These are phyloP conservation scores for Cladosporium sp. DNA, from an alignment of 2,329 filamentous ascomycete species.

Conservation along the genomic window DNA sequence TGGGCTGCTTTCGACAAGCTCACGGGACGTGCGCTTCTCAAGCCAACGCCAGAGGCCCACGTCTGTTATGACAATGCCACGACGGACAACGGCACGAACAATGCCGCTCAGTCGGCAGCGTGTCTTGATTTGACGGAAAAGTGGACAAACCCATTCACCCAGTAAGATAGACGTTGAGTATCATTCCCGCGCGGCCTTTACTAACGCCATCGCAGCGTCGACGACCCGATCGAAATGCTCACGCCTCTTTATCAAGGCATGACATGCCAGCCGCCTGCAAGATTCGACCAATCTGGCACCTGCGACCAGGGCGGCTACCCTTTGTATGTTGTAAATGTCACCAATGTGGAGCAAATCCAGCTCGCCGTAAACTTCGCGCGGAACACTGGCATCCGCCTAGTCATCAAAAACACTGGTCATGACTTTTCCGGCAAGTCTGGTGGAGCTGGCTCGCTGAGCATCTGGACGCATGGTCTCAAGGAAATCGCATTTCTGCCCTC, in stretches of 20 bases:
- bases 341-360: constrained; percentile 14
- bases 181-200: background rate
- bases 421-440: constrained; percentile 18
- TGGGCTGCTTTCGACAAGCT: constrained; percentile 13
- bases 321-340: constrained; percentile 15
- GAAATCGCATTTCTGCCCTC: constrained; percentile 12
- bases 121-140: constrained; percentile 9
- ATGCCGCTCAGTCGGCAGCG: constrained; percentile 4
- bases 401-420: constrained; percentile 22
- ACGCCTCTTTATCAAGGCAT: constrained; percentile 12
- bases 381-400: constrained; percentile 16
- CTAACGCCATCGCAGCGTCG: background rate
- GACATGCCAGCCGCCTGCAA: constrained; percentile 10
- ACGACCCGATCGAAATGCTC: constrained; percentile 15
- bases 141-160: constrained; percentile 13
- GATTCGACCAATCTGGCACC: background rate
- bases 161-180: background rate
- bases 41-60: constrained; percentile 11
- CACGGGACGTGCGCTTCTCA: constrained; percentile 12
- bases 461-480: constrained; percentile 21
- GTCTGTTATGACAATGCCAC: constrained; percentile 10
- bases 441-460: constrained; percentile 16
- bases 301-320: constrained; percentile 17
- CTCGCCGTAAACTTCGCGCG: constrained; percentile 18
- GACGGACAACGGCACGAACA: constrained; percentile 1